Evolutionary conservation across 345 rosid species (phyloP), one percentile per base, ranked within the genome.

Genomic region (Raphanus sativus): DNA sequence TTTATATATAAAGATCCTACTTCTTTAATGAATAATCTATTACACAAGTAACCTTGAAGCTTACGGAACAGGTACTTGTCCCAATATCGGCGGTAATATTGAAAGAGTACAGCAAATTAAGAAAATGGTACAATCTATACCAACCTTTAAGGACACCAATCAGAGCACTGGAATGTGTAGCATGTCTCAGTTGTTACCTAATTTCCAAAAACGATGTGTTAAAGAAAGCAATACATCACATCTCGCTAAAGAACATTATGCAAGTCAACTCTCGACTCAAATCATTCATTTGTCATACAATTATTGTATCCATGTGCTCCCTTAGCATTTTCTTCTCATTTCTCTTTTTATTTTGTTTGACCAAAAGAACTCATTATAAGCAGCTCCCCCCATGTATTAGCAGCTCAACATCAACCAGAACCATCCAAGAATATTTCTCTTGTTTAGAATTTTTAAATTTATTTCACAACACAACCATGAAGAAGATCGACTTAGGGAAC

Each of bases 401-500:
- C 15, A 21, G 16, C 67, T 29, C 28, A 48, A 26, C 32, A 59
- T 66, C 63, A 77, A 42, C 26, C 3, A 38, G 48, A 42, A 65
- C 28, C 6, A 67, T 33, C 38, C 7, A 48, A 6, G 4, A 15
- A n/a, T 6, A 72, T 13, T 8, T 66, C 26, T 54, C 55, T 52
- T 13, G 9, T 26, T 79, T 48, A 1, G 9, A 4, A 21, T 30
- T 10, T 24, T 25, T 2, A 13, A 12, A 9, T 25, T 25, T 21
- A 48, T 28, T 42, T 6, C 21, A 30, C n/a, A 69, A 8, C 21
- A 30, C n/a, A 69, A 8, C 29, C 52, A 94, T 91, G 97, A 86
- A 81, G 70, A 89, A 89, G 72, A 90, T 94, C 29, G 88, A 94
- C 1, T 30, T 90, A 28, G 94, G 98, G 71, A 76, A 74, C 65